Conservation (phyloP, 148 eudicot genomes). For the Silene uniflora region DNA sequence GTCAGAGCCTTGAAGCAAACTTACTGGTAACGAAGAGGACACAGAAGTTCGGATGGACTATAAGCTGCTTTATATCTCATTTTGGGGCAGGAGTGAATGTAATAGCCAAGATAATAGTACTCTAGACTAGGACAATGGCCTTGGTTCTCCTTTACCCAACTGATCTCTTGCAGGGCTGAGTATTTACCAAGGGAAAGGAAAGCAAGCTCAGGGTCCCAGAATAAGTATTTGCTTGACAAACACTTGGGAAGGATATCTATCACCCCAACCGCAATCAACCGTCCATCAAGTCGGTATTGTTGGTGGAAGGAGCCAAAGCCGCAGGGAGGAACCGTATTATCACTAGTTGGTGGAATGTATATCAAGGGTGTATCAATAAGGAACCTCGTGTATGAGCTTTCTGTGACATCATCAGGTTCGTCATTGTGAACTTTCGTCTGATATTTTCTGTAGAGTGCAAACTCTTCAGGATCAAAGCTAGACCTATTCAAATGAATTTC, state of each 20-base stretch:
- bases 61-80: constrained; percentile 99
- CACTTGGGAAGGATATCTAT: constrained; percentile 94
- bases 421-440: constrained; percentile 85
- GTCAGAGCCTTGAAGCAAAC: constrained; percentile 28
- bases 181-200: constrained; percentile 81
- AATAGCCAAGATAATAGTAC: constrained; percentile 96
- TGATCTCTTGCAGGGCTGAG: constrained; percentile 81
- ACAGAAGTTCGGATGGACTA: constrained; percentile 89
- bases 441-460: constrained; percentile 71
- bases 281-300: constrained; percentile 84
- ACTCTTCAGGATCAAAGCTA: constrained; percentile 84
- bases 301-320: constrained; percentile 99
- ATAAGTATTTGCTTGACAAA: constrained; percentile 89
- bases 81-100: constrained; percentile 88
- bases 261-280: constrained; percentile 89
- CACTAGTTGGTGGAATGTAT: constrained; percentile 53
- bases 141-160: constrained; percentile 74
- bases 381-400: constrained; percentile 74
- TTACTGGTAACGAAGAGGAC: constrained; percentile 92
- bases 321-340: constrained; percentile 70
- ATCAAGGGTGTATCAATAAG: constrained; percentile 81
- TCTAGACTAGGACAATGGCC: constrained; percentile 70
- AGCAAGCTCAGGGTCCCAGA: constrained; percentile 95
- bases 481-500: constrained; percentile 71
- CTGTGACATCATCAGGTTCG: constrained; percentile 51